A percentile compares a stretch with the other conserved stretches of the same genome.
Conservation (phyloP, 2,329 filamentous ascomycete species). For the Aspergillus ustus region DNA sequence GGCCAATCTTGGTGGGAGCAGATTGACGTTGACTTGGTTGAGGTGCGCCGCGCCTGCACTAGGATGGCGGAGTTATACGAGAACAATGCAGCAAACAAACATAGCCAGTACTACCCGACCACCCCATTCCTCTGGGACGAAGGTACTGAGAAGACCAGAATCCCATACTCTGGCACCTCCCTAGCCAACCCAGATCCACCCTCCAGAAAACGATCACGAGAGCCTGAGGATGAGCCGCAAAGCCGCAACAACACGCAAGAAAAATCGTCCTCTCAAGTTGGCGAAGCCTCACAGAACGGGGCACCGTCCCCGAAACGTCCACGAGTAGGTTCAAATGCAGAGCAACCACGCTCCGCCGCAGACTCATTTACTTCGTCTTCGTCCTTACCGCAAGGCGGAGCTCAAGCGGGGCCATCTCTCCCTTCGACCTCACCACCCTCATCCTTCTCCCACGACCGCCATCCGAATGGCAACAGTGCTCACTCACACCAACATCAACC, state of each 20-base stretch:
- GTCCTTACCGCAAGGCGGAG: background rate
- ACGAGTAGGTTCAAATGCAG: constrained; percentile 34
- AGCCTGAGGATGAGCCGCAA: constrained; percentile 33
- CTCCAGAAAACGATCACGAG: constrained; percentile 47
- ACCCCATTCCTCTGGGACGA: constrained; percentile 39
- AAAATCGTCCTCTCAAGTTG: constrained; percentile 16
- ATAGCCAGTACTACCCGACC: constrained; percentile 49
- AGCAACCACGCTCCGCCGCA: constrained; percentile 15
- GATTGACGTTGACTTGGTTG: constrained; percentile 70
- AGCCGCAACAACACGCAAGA: constrained; percentile 15
- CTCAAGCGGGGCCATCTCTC: background rate
- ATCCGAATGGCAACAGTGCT: constrained; percentile 25
- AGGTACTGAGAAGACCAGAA: constrained; percentile 44
- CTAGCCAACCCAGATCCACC: constrained; percentile 25
- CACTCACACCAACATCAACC: constrained; percentile 20
- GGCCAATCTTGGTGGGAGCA: constrained; percentile 87
- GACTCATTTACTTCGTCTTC: constrained; percentile 17
- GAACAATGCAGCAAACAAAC: constrained; percentile 47
- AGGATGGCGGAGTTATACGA: constrained; percentile 68
- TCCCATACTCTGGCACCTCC: constrained; percentile 35
- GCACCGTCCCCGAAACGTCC: constrained; percentile 44
- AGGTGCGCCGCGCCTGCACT: constrained; percentile 74
- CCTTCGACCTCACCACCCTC: constrained; percentile 6
- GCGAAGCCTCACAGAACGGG: constrained; percentile 27
- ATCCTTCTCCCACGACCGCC: constrained; percentile 21